Base-by-base conservation (phyloP, 208 protist genomes). In the Angomonas ambiguus region DNA sequence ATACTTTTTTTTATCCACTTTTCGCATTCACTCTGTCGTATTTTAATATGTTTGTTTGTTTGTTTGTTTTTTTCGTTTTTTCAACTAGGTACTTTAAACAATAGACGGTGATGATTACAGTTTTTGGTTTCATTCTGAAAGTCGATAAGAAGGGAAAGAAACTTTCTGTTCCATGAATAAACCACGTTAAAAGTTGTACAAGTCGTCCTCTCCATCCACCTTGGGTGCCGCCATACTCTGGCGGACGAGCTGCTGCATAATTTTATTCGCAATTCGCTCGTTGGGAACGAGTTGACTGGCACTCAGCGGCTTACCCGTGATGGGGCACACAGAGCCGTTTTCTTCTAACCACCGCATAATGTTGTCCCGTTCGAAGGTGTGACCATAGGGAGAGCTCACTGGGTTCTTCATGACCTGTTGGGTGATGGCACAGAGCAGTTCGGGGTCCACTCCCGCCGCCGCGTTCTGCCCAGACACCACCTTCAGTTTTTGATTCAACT, bases 371-470 rank as follows among this genome's bases (percentile, higher is more conserved):
- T 97, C 92, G 70, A 85, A 97, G 18, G 85, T 92, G 64, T 95
- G 85, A 20, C 92, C 92, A 76, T 95, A 89, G 8, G 92, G 92
- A n/a, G 88, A 95, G 27, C 76, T 71, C 16, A 97, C 87, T 13
- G 92, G 92, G 57, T 89, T 85, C 82, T 97, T 97, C 92, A 97
- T 95, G 31, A 93, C 77, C 55, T 87, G 76, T 31, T 87, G 86
- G 4, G 88, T 95, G 60, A 97, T 76, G 28, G 87, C 84, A 62
- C 92, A 97, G 38, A 92, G 78, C 8, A 97, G 70, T 31, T 69
- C 57, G 16, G 79, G 51, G 51, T 93, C 82, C 33, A 86, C 74
- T 45, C 85, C 85, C n/a, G 72, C 68, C 38, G 80, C 74, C 51
- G 69, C 72, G 67, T 91, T 81, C 33, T 65, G 62, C 68, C 79